phyloP scores from a whole-genome alignment of 2,329 filamentous ascomycete genomes.

The Pyricularia pennisetigena region DNA sequence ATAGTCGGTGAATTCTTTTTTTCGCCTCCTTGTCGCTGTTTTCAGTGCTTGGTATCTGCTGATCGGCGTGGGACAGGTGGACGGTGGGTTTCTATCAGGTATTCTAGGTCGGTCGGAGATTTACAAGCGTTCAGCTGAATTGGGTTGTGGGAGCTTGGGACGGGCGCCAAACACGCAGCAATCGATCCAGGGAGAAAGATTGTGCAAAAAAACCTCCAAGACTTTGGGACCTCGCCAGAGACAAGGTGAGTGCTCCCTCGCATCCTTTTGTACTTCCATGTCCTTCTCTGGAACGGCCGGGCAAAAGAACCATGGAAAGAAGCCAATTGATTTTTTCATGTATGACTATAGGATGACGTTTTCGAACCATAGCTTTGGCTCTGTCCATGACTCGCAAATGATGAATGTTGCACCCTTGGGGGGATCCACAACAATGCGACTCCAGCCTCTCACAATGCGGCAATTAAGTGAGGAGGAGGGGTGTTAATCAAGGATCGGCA shows the following conservation, averaged over 20 bases:
- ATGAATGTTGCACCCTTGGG: not conserved
- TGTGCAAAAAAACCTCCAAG: not conserved
- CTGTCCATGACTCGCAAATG: not conserved
- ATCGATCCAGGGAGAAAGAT: not conserved
- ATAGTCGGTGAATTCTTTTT: not conserved
- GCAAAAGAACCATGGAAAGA: not conserved
- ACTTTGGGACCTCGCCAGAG: not conserved
- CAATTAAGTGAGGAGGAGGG: not conserved
- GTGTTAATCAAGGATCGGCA: not conserved
- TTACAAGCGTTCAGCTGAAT: not conserved
- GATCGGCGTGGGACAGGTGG: not conserved
- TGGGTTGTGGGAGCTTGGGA: not conserved
- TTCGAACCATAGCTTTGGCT: not conserved
- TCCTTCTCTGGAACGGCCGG: not conserved
- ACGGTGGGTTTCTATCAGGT: not conserved
- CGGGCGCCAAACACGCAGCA: not conserved
- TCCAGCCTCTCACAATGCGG: not conserved
- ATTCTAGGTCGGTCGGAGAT: not conserved
- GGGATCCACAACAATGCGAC: not conserved
- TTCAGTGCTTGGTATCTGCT: not conserved
- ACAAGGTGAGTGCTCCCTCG: not conserved
- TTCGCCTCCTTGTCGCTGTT: not conserved
- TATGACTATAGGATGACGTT: not conserved
- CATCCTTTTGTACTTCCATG: not conserved
- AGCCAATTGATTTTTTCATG: not conserved